Evolutionary conservation across 1,139 yeast species (phyloP), one percentile per base, ranked within the genome.

Genomic region (Zygosaccharomyces sapae): DNA sequence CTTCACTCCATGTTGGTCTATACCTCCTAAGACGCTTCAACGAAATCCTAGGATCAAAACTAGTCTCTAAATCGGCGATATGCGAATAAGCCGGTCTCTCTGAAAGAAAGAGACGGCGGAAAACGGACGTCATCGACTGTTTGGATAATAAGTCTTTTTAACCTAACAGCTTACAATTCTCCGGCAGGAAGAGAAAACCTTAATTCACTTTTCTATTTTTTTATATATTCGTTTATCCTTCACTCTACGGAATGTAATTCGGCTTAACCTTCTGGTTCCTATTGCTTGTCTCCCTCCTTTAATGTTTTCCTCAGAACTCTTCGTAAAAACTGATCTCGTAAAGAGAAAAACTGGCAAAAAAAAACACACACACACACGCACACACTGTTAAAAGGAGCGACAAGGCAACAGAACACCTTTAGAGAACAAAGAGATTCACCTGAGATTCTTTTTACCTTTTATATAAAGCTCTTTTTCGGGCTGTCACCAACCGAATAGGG

Each of bases 1-100:
- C 58, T 50, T 81, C 86, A 24, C 69, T 67, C 10, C 58, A 51
- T 0, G 74, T 65, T 69, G 78, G 80, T 41, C 72, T 64, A 61
- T 80, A 83, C 41, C 68, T 67, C 55, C 70, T 71, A 45, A 86
- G 65, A 55, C 73, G 72, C 38, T 69, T 59, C 41, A 86, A 52
- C 2, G 83, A 72, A 33, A 71, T 62, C 27, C 70, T 68, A 6
- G 83, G 75, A 61, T 80, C 78, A 43, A 83, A 75, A 35, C 83
- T 81, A 48, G 81, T 74, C 47, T 80, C 76, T 50, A 86, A 70
- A 53, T 79, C 77, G 13, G 85, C 73, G 12, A 84, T 67, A 19
- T 71, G 73, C 56, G 76, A 73, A 44, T 79, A 79, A 1, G 79
- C 74, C 20, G 78, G 78, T 60, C 78, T 80, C 56, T 85, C 88